Base-by-base conservation (phyloP, 352 stramenopile genomes). In the Phytopythium vexans region DNA sequence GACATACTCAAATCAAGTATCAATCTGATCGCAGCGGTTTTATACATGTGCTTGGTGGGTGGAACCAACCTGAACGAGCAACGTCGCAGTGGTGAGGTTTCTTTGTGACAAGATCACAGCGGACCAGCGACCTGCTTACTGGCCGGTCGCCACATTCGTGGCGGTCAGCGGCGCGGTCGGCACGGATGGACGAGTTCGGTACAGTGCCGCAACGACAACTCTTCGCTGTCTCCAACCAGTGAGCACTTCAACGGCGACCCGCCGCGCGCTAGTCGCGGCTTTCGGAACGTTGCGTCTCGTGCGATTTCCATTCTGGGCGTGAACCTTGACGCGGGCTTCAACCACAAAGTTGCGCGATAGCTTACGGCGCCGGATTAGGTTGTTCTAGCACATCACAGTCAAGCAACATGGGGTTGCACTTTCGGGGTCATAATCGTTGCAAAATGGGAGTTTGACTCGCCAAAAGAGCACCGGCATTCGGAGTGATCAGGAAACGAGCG, bases 51-150 rank as follows among this genome's bases (percentile, higher is more conserved):
- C n/a, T 53, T 34, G 47, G 47, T 53, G 47, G 10, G 4, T 11
- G 9, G 12, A 14, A 6, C 1, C 11, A 1, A 27, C 32, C 55
- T 52, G 8, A 62, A 58, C 15, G 9, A 37, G 50, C 54, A 71
- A 67, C 50, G 43, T 35, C 8, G 4, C 9, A 8, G 39, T 61
- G 33, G 50, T 40, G 42, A n/a, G 11, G 51, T 43, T 57, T 57
- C 41, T 57, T 49, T 57, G 51, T 35, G 40, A 31, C 49, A 10
- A 39, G 8, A 6, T 38, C 31, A 10, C 31, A 27, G 16, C 41
- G 41, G 36, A 31, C 12, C 27, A 27, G 43, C 43, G 38, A 39
- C 43, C 36, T 37, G 2, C 16, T 21, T 7, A 2, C 21, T 43
- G 39, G 12, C 39, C 11, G 11, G 21, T 27, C 21, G 21, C 21